Evolutionary conservation across 106 monocot genomes (phyloP), one percentile per base, ranked within the genome.

Genomic region (Dioscorea alata): DNA sequence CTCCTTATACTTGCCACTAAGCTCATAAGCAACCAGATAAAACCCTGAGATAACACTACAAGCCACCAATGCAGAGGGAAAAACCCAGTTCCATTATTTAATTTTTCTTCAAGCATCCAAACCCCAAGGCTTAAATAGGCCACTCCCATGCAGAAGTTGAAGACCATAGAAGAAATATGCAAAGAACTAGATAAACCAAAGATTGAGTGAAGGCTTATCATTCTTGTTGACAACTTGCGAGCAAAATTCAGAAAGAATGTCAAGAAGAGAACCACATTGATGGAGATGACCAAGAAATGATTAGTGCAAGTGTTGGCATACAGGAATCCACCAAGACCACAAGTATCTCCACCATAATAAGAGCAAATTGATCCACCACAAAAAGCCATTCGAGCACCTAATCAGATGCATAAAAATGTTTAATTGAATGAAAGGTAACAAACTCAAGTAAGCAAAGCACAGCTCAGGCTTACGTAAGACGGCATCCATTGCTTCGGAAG

Each of bases 31-130:
- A 76, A 4, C 77, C 74, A 80, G 35, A 69, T 62, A 13, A 87
- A 56, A 2, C 92, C 87, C 19, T 82, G 84, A 22, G 71, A 54
- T 8, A 92, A 74, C 12, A 77, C n/a, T n/a, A 81, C 76, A 6
- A 83, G 8, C 86, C 89, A 89, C 53, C 42, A 49, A 70, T 84
- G 78, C 13, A 77, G 21, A 34, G 68, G 80, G 19, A 51, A 63
- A 65, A 65, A 42, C 13, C 68, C 68, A 17, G 22, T 28, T 20
- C 54, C 59, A 34, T 35, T 70, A 25, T 48, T 76, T 15, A 74
- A 32, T 10, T 69, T 69, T 20, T 73, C 86, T 21, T 31, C 74
- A 62, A 88, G 56, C 59, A 80, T 73, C 73, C 78, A 82, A 4
- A 80, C 23, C 14, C 74, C 77, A 20, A 84, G 64, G 13, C 77